Evolutionary conservation across 1,284 basidiomycete species (phyloP).

Genomic region (Ceraceosorus bombacis): DNA sequence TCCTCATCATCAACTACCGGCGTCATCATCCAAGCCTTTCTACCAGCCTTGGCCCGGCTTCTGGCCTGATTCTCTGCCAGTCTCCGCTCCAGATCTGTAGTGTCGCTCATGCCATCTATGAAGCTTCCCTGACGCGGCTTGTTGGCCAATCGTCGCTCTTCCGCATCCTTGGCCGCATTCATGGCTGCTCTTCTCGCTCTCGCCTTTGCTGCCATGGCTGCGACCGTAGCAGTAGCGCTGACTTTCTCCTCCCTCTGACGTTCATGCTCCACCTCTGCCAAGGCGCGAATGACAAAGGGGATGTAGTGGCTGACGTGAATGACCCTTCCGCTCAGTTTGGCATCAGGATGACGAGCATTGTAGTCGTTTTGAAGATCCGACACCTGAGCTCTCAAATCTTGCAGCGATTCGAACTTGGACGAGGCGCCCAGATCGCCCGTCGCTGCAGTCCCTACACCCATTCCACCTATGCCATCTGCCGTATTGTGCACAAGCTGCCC

Average conservation of each 20-base stretch:
- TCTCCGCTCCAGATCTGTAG: constrained; percentile 32
- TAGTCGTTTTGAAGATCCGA: constrained; percentile 39
- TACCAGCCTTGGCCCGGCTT: constrained; percentile 27
- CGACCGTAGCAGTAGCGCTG: constrained; percentile 37
- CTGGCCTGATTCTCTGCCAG: constrained; percentile 43
- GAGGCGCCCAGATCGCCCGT: constrained; percentile 35
- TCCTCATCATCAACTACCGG: constrained; percentile 39
- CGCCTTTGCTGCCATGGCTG: constrained; percentile 39
- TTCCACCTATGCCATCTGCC: constrained; percentile 40
- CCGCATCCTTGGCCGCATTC: constrained; percentile 25
- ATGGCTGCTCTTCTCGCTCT: constrained; percentile 36
- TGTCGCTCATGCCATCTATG: constrained; percentile 25
- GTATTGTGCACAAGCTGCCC: too few relatives aligned
- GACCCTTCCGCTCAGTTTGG: constrained; percentile 40
- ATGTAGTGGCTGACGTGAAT: constrained; percentile 47
- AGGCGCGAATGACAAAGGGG: constrained; percentile 42
- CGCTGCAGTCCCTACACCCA: constrained; percentile 34
- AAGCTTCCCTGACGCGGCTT: constrained; percentile 23
- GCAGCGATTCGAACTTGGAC: constrained; percentile 33
- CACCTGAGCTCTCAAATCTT: constrained; percentile 30
- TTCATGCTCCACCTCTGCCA: constrained; percentile 37
- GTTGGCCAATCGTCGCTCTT: constrained; percentile 18
- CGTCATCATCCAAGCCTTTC: constrained; percentile 43
- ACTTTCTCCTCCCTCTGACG: constrained; percentile 32
- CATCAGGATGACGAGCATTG: constrained; percentile 33